phyloP scores from a whole-genome alignment of 805 yeast species.

The Pichia deserticola region DNA sequence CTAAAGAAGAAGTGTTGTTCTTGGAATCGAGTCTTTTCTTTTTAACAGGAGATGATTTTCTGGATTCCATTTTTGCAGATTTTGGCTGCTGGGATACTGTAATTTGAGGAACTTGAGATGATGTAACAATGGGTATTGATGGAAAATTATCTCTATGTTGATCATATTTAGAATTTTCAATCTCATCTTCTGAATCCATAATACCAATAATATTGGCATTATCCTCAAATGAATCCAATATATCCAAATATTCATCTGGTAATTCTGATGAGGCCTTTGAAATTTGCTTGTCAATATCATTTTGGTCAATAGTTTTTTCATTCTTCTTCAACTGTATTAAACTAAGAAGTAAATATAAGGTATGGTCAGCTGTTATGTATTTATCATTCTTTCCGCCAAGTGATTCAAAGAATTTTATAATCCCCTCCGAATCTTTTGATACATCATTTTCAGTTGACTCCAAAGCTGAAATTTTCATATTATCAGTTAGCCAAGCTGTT shows the following conservation, averaged over 20 bases:
- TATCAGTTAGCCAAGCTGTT: neutral
- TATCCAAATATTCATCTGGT: conserved; percentile 3
- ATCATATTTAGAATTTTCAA: neutral
- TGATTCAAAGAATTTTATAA: conserved; percentile 1
- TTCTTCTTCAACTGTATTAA: conserved; percentile 3
- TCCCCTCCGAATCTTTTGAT: neutral
- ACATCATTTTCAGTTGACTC: neutral
- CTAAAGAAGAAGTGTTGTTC: neutral
- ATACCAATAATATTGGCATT: conserved; percentile 10
- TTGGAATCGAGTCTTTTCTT: neutral
- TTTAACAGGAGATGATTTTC: neutral
- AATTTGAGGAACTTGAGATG: conserved; percentile 1
- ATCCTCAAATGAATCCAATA: conserved; percentile 9
- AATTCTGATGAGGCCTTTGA: neutral
- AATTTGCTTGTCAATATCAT: neutral
- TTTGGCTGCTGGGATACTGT: neutral
- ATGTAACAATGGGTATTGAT: neutral
- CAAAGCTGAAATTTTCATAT: neutral
- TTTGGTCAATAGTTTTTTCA: neutral
- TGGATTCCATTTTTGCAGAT: neutral
- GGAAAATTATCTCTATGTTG: neutral
- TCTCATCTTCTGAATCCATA: conserved; percentile 3
- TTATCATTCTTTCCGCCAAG: neutral
- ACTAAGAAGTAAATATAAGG: conserved; percentile 8
- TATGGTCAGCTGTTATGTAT: neutral